Conservation (phyloP, 1,284 basidiomycete species). For the Marasmius sp. region DNA sequence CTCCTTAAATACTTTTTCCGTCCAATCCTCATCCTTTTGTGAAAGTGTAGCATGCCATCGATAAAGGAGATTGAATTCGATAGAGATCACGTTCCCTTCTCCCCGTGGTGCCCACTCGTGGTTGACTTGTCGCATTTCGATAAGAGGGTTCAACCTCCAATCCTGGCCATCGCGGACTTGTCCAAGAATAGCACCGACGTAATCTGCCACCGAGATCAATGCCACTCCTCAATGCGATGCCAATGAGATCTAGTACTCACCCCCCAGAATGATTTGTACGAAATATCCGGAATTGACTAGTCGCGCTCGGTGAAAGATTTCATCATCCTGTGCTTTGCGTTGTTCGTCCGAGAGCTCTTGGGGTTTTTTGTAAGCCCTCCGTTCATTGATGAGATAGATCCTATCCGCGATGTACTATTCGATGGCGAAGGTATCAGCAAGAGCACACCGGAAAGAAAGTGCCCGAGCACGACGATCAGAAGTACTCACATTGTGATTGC, state of each 20-base stretch:
- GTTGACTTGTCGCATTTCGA: slow-evolving; percentile 43
- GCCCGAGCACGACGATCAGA: not conserved
- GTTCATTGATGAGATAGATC: slow-evolving; percentile 70
- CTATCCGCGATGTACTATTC: slow-evolving; percentile 68
- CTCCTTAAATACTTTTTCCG: slow-evolving; percentile 45
- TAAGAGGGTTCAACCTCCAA: slow-evolving; percentile 66
- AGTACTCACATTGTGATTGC: slow-evolving; percentile 73
- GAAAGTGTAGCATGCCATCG: slow-evolving; percentile 75
- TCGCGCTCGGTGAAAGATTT: slow-evolving; percentile 74
- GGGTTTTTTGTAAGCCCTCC: slow-evolving; percentile 39
- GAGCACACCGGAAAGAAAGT: slow-evolving; percentile 1
- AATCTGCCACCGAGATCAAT: slow-evolving; percentile 42
- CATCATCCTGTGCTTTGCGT: slow-evolving; percentile 56
- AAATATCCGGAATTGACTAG: slow-evolving; percentile 76
- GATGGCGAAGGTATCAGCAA: not conserved
- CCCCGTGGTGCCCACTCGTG: slow-evolving; percentile 59
- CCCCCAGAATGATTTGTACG: slow-evolving; percentile 66
- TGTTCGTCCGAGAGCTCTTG: slow-evolving; percentile 28
- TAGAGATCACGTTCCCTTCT: slow-evolving; percentile 68
- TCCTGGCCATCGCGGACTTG: slow-evolving; percentile 56
- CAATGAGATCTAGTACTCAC: slow-evolving; percentile 24
- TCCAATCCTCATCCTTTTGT: slow-evolving; percentile 60
- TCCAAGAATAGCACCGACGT: slow-evolving; percentile 70
- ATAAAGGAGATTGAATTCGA: slow-evolving; percentile 78
- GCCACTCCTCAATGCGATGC: not conserved